These are phyloP conservation scores for Sutorius eximius DNA, from an alignment of 1,284 basidiomycete species.

Conservation along the genomic window DNA sequence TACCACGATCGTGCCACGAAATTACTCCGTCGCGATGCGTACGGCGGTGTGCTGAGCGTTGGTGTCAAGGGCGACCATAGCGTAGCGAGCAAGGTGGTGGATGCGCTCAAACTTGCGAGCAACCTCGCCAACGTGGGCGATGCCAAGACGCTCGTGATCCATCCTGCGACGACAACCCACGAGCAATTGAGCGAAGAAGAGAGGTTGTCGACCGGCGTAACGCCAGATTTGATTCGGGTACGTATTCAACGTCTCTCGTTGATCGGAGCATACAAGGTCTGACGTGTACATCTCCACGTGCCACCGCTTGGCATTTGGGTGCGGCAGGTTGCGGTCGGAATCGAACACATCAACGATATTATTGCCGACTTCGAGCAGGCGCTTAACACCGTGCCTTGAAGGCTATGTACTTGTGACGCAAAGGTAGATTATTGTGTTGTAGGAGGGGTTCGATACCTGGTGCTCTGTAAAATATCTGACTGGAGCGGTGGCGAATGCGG, in stretches of 20 bases:
- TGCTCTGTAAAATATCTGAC: too few species aligned
- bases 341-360: constrained; percentile 84
- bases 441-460: not conserved
- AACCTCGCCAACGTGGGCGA: constrained; percentile 80
- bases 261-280: not conserved
- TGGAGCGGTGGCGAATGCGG: too few species aligned
- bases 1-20: constrained; percentile 63
- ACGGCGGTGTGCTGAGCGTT: constrained; percentile 81
- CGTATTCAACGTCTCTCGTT: constrained; percentile 26
- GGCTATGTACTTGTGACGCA: not conserved
- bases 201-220: constrained; percentile 71
- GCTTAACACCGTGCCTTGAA: constrained; percentile 19
- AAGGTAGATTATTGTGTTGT: not conserved
- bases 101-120: constrained; percentile 72
- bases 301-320: not conserved
- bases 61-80: constrained; percentile 71
- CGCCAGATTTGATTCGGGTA: constrained; percentile 78
- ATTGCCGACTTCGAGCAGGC: constrained; percentile 76
- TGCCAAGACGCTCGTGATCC: constrained; percentile 82
- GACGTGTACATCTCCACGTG: not conserved
- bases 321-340: constrained; percentile 65
- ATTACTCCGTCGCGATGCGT: constrained; percentile 58
- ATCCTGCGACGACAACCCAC: constrained; percentile 84
- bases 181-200: constrained; percentile 74
- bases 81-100: constrained; percentile 68